Base-by-base conservation (phyloP, 495 filamentous ascomycete species). In the Zalerion maritima region DNA sequence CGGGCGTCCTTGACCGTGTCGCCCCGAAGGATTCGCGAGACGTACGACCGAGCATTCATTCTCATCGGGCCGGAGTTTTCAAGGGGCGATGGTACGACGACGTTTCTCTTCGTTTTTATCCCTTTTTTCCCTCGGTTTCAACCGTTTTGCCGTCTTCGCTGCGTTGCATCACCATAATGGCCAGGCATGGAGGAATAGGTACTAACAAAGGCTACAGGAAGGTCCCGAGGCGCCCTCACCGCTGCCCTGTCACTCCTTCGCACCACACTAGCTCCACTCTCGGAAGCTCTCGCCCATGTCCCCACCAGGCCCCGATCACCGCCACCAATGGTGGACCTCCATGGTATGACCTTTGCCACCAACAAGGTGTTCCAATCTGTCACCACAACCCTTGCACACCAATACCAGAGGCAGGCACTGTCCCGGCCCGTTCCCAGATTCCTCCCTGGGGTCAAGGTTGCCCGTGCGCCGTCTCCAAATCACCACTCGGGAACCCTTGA, bases 71-170 rank as follows among this genome's bases (percentile, higher is more conserved):
- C 40, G 7, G 46, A 48, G 2, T 59, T 54, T 29, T 31, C 43
- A 3, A 34, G 28, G 6, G 55, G 55, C 18, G 51, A 59, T 20
- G 49, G 55, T 59, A 29, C 35, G 47, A n/a, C n/a, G n/a, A n/a
- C 23, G 28, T 35, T n/a, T n/a, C 11, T 31, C 27, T n/a, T 21
- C 12, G 15, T 13, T 12, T n/a, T 6, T 8, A 23, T n/a, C 15
- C 6, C 3, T 35, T 7, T 30, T 21, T 2, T 13, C 5, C 15
- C 10, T 19, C 4, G 12, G 10, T 34, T 37, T n/a, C n/a, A n/a
- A n/a, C n/a, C n/a, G n/a, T n/a, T n/a, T n/a, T n/a, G n/a, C n/a
- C n/a, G n/a, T n/a, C n/a, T n/a, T n/a, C n/a, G n/a, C n/a, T n/a
- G n/a, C n/a, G n/a, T n/a, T n/a, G n/a, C n/a, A n/a, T n/a, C n/a